A percentile compares a stretch with the other conserved stretches of the same genome.
Evolutionary conservation across 164 flowering plant genomes (phyloP).

Genomic region (Chimonanthus praecox): DNA sequence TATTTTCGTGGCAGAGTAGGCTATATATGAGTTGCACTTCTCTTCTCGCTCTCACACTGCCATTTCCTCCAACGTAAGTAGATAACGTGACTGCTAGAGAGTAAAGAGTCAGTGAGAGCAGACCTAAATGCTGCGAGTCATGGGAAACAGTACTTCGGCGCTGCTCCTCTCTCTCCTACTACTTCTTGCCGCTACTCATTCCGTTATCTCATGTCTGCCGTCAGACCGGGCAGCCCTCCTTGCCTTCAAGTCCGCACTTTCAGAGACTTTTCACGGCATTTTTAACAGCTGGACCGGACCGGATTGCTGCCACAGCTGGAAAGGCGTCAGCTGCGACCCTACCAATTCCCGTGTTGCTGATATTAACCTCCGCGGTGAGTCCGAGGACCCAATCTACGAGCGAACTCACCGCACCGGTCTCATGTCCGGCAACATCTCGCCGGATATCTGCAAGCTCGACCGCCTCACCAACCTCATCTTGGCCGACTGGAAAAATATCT

Average conservation of each 20-base stretch:
- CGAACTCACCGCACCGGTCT: constrained; percentile 54
- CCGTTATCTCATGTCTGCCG: constrained; percentile 46
- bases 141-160: not conserved
- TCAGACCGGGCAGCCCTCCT: constrained; percentile 69
- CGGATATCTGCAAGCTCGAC: constrained; percentile 52
- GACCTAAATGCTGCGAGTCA: not conserved
- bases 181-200: constrained; percentile 9
- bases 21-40: not conserved
- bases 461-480: constrained; percentile 59
- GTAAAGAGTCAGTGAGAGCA: not conserved
- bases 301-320: constrained; percentile 77
- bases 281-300: constrained; percentile 80
- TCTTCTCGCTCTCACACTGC: not conserved
- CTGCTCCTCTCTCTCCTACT: not conserved
- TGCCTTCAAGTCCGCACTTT: constrained; percentile 45
- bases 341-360: constrained; percentile 55
- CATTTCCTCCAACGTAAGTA: not conserved
- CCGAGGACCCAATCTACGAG: constrained; percentile 72
- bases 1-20: not conserved
- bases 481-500: constrained; percentile 56
- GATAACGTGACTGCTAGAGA: not conserved
- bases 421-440: constrained; percentile 84
- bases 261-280: constrained; percentile 66
- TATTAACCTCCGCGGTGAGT: constrained; percentile 77
- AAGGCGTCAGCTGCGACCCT: constrained; percentile 82